Evolutionary conservation across 2,329 filamentous ascomycete genomes (phyloP), one percentile per base, ranked within the genome.

Genomic region (Paraphoma chrysanthemicola): DNA sequence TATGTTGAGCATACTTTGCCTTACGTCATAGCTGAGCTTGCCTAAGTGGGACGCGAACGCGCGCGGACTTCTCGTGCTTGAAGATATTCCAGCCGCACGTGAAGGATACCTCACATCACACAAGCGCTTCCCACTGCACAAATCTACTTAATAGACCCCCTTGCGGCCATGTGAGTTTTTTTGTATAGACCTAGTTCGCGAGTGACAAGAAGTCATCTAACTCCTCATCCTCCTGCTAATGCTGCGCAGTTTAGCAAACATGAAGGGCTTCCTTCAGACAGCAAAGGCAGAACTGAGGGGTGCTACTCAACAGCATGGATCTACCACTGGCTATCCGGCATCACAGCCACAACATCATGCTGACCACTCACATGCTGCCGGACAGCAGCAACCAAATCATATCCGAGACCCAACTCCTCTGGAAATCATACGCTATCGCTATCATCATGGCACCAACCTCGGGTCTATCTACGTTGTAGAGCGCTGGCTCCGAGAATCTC

Each of bases 391-490:
- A n/a, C 61, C 64, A 1, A 69, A 69, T 10, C 58, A 60, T 17
- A 79, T 83, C 55, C 74, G 69, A 50, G 56, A 68, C 7, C 78
- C 79, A 6, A 78, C 76, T 6, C 52, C 69, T 1, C 63, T 73
- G 51, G 80, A 77, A 49, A 75, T 85, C 17, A 69, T 83, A 29
- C 78, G 83, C 48, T 88, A 87, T 64, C 82, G 85, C 42, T 86
- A 85, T 61, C 84, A 87, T 55, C 83, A 87, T 66, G 86, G 85
- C 7, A 81, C 80, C 0, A 88, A 88, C 56, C 76, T 88, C 2
- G 85, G 86, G 41, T 82, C 82, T 9, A 78, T 86, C 44, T 88
- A 86, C 68, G 81, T 86, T n/a, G 79, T 87, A 4, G 86, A 88
- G 66, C 79, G 81, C 68, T 88, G 85, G 85, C 78, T 88, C 3